Conservation (phyloP, 2,329 filamentous ascomycete species). For the Nemania bipapillata region DNA sequence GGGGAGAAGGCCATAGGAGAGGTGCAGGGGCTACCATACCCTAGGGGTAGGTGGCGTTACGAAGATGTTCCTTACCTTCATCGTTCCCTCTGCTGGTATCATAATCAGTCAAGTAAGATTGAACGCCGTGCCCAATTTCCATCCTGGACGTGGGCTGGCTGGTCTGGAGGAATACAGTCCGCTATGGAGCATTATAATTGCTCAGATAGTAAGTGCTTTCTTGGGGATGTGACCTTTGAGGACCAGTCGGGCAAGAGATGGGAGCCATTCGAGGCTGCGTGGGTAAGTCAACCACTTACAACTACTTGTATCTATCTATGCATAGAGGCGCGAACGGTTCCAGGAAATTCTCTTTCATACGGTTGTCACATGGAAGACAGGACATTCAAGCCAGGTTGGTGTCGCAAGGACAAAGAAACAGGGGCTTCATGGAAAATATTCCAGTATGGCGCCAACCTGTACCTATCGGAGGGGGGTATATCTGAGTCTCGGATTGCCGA, state of each 20-base stretch:
- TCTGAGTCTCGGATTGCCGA: not conserved
- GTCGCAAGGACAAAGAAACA: not conserved
- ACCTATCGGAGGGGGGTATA: not conserved
- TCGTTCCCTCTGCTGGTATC: not conserved
- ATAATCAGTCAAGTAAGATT: not conserved
- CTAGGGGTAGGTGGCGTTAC: not conserved
- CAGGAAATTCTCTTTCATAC: not conserved
- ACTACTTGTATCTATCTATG: not conserved
- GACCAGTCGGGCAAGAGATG: not conserved
- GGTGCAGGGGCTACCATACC: conserved; percentile 2
- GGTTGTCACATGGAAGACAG: too few relatives aligned
- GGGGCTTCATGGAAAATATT: not conserved
- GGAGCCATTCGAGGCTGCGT: not conserved
- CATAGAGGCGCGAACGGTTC: not conserved
- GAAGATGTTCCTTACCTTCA: not conserved
- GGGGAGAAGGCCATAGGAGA: not conserved
- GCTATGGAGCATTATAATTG: too few relatives aligned
- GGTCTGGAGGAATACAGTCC: not conserved
- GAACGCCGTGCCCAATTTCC: conserved; percentile 11
- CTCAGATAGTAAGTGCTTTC: not conserved
- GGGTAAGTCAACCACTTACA: not conserved
- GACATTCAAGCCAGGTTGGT: not conserved
- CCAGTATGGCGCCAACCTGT: not conserved
- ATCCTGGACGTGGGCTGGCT: conserved; percentile 20
- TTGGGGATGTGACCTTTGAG: not conserved